Percentiles rank a stretch among this genome's conserved stretches.
Conservation (phyloP, 352 stramenopile genomes). For the Phytopythium vexans region DNA sequence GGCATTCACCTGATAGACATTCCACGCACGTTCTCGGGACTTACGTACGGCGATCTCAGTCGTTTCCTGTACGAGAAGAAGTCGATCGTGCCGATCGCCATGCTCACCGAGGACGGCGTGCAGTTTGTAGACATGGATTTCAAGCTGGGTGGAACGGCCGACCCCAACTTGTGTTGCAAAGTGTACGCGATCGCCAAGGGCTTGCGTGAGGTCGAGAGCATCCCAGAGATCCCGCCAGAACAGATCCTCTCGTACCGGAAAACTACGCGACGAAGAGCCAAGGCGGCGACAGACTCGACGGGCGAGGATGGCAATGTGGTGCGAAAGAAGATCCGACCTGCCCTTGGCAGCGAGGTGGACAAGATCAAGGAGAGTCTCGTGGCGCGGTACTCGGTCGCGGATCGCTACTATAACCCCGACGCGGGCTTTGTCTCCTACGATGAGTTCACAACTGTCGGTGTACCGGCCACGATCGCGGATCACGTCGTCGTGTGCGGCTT, state of each 20-base stretch:
- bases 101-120: constrained; percentile 63
- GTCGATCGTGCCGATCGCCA: constrained; percentile 56
- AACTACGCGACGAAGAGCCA: constrained; percentile 57
- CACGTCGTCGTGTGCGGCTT: constrained; percentile 78
- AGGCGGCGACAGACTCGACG: constrained; percentile 21
- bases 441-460: constrained; percentile 41
- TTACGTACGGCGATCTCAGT: constrained; percentile 79
- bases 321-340: constrained; percentile 59
- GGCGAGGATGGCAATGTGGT: constrained; percentile 18
- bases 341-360: constrained; percentile 53
- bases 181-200: constrained; percentile 71
- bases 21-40: constrained; percentile 68
- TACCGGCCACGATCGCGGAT: constrained; percentile 30
- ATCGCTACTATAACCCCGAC: constrained; percentile 27
- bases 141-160: constrained; percentile 66
- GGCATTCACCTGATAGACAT: constrained; percentile 78
- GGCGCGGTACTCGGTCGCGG: constrained; percentile 35
- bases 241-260: constrained; percentile 79
- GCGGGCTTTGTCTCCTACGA: constrained; percentile 36
- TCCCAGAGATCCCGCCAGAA: constrained; percentile 62
- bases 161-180: constrained; percentile 79
- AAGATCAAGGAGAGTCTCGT: constrained; percentile 58
- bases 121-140: constrained; percentile 77
- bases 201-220: constrained; percentile 45
- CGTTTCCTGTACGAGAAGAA: constrained; percentile 78